Evolutionary conservation across 176 grass and related monocot genomes (phyloP).

Genomic region (Carex kokanica): DNA sequence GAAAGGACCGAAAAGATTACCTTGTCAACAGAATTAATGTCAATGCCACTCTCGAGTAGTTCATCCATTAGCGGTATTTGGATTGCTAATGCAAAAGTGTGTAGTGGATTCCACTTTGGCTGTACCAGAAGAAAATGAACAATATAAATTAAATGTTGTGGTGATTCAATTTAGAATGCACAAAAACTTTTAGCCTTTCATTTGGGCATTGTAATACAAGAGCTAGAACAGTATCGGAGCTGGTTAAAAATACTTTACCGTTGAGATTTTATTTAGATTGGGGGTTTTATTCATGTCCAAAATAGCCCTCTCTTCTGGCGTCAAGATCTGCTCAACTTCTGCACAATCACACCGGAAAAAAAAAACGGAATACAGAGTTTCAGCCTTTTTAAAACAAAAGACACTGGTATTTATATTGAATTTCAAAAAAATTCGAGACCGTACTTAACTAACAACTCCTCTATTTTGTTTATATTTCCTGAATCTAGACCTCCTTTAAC

Average conservation of each 20-base stretch:
- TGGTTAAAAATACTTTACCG: constrained; percentile 42
- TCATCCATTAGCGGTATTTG: constrained; percentile 90
- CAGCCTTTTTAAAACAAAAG: background rate
- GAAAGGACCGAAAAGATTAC: constrained; percentile 26
- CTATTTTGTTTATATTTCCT: background rate
- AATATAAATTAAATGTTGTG: background rate
- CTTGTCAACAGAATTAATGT: constrained; percentile 65
- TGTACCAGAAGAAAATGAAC: constrained; percentile 38
- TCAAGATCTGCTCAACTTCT: constrained; percentile 80
- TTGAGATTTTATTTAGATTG: constrained; percentile 62
- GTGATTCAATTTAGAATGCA: background rate
- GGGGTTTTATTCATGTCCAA: constrained; percentile 51
- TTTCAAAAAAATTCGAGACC: background rate
- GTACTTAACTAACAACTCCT: background rate
- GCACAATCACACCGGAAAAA: background rate
- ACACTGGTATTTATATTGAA: background rate
- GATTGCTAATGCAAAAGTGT: constrained; percentile 55
- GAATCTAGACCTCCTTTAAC: background rate
- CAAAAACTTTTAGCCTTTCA: background rate
- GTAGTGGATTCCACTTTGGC: constrained; percentile 80
- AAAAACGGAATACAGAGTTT: background rate
- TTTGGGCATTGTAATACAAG: background rate
- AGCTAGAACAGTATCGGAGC: background rate
- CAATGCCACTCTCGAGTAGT: constrained; percentile 56
- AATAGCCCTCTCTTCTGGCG: constrained; percentile 74